Evolutionary conservation across 1,284 basidiomycete species (phyloP).

Genomic region (Crucibulum cyathiforme): DNA sequence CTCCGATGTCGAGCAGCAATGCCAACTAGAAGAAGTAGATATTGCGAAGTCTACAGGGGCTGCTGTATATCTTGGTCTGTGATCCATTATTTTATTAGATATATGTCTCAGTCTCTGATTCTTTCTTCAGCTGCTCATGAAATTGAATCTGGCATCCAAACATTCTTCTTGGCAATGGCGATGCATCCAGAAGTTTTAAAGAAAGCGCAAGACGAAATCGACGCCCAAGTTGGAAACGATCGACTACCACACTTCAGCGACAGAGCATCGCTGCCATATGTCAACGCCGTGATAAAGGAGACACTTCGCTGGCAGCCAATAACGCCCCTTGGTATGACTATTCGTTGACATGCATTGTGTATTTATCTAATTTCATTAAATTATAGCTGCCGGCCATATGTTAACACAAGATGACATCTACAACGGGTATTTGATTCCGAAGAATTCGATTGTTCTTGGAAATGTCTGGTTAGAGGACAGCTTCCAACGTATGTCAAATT

Average conservation of each 20-base stretch:
- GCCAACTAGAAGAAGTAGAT: too few species aligned
- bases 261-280: constrained; percentile 17
- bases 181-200: constrained; percentile 46
- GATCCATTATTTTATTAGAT: too few species aligned
- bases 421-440: constrained; percentile 23
- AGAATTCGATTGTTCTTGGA: constrained; percentile 20
- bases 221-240: constrained; percentile 39
- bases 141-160: too few species aligned
- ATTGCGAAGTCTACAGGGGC: too few species aligned
- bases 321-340: constrained; percentile 32
- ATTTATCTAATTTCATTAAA: too few species aligned
- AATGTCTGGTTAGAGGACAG: constrained; percentile 19
- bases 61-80: too few species aligned
- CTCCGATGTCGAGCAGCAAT: too few species aligned
- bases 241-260: constrained; percentile 46
- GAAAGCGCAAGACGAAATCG: constrained; percentile 49
- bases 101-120: too few species aligned
- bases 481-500: not conserved
- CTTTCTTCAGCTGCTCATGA: too few species aligned
- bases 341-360: not conserved
- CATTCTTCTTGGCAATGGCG: constrained; percentile 39
- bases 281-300: constrained; percentile 24
- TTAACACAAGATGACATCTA: constrained; percentile 16
- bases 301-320: constrained; percentile 18
- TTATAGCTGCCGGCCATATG: too few species aligned